These are phyloP conservation scores for Trichoderma sp. DNA, from an alignment of 2,329 filamentous ascomycete species.

Conservation along the genomic window DNA sequence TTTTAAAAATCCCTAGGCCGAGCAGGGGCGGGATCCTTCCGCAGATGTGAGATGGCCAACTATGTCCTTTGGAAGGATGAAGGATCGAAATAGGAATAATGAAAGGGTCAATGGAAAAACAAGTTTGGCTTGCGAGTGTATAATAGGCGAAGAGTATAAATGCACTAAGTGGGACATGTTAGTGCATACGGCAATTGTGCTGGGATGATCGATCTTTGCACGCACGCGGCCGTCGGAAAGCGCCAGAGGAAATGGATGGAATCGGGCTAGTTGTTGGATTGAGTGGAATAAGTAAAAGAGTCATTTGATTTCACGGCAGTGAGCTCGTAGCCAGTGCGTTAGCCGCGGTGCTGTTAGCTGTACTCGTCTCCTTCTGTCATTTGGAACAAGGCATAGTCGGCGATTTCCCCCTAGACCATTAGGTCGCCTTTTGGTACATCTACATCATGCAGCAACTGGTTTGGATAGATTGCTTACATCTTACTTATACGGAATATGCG, in stretches of 20 bases:
- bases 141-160: neutral
- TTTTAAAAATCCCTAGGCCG: neutral
- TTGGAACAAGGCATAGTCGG: neutral
- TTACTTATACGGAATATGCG: neutral
- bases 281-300: neutral
- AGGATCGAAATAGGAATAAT: slow-evolving; percentile 13
- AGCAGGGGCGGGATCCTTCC: neutral
- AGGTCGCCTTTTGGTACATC: neutral
- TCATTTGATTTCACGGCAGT: neutral
- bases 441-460: neutral
- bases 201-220: neutral
- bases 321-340: neutral
- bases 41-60: neutral
- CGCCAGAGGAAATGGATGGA: neutral
- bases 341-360: neutral
- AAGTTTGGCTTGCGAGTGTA: neutral
- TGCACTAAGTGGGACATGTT: neutral
- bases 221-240: slow-evolving; percentile 4
- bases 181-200: neutral
- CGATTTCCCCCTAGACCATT: neutral
- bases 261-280: neutral
- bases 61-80: neutral
- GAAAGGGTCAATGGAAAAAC: neutral
- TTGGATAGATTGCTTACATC: neutral
- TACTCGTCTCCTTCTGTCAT: neutral